Base-by-base conservation (phyloP, 768 basidiomycete species). In the Amanita jacksonii region DNA sequence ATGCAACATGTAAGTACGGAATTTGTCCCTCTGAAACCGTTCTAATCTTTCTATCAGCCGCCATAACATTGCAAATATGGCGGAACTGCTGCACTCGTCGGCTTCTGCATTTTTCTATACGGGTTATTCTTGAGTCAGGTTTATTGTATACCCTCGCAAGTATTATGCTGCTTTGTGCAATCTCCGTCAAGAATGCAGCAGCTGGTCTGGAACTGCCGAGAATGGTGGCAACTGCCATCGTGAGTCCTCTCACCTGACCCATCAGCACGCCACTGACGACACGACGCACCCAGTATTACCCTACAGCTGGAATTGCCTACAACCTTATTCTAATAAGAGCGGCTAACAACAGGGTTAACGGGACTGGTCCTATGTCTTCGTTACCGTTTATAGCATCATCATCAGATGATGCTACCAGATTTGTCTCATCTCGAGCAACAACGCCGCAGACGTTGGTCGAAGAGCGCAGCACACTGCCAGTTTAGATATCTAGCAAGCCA, bases 311-410 rank as follows among this genome's bases (percentile, higher is more conserved):
- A 31, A 45, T 45, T 38, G 43, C 43, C 4, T 45, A 35, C 27
- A 45, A 38, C 20, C 43, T 45, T 23, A 45, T 45, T 16, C 15
- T 45, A 27, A 45, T 45, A 30, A 20, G 43, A 9, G 36, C 8
- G 23, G 35, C 36, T 37, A 35, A 45, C 12, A 6, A 28, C 23
- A 43, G 27, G 27, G 27, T 6, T 12, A 28, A 28, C 27, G 27
- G 12, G 6, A 28, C 12, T 28, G 27, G 12, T 6, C 27, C 7
- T 28, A 6, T 28, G 27, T 12, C 27, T 28, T 28, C 27, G 6
- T 12, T 28, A 12, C 7, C 6, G 27, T 38, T 45, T 10, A 1
- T 16, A 9, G 31, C 19, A n/a, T n/a, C n/a, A n/a, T n/a, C n/a
- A n/a, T n/a, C n/a, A n/a, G n/a, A n/a, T n/a, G n/a, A n/a, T n/a